phyloP scores from a whole-genome alignment of 352 stramenopile genomes.

The Globisporangium viniferum region DNA sequence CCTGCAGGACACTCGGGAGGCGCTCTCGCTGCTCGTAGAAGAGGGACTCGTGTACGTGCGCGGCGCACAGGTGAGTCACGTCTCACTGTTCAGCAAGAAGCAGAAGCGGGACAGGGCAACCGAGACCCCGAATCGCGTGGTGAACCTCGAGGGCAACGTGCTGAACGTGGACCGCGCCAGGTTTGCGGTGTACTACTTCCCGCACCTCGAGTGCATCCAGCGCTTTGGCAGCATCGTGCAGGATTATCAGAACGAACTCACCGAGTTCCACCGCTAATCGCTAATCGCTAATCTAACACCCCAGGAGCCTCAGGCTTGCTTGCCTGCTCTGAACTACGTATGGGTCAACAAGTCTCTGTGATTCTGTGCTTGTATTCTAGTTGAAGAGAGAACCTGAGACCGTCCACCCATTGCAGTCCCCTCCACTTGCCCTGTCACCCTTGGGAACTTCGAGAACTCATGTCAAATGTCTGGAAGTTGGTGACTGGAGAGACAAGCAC shows the following conservation, averaged over 20 bases:
- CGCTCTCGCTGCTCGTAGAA: slow-evolving; percentile 62
- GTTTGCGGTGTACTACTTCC: slow-evolving; percentile 71
- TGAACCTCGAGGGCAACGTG: slow-evolving; percentile 40
- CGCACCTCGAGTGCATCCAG: slow-evolving; percentile 75
- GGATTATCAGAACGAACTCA: slow-evolving; percentile 59
- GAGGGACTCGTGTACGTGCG: slow-evolving; percentile 69
- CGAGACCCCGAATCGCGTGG: slow-evolving; percentile 18
- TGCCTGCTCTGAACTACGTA: too few species aligned
- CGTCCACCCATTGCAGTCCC: too few species aligned
- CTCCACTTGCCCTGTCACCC: too few species aligned
- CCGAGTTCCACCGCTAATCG: slow-evolving; percentile 22
- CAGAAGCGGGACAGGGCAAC: slow-evolving; percentile 4
- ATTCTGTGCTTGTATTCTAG: too few species aligned
- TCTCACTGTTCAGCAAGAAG: slow-evolving; percentile 32
- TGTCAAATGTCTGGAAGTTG: too few species aligned
- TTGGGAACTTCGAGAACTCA: too few species aligned
- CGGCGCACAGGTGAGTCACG: slow-evolving; percentile 17
- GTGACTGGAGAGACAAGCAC: too few species aligned
- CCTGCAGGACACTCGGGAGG: slow-evolving; percentile 72
- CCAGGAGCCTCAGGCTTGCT: background rate
- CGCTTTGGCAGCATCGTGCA: slow-evolving; percentile 75
- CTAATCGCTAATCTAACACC: background rate
- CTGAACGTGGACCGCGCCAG: slow-evolving; percentile 43
- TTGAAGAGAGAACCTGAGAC: too few species aligned
- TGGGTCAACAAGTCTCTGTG: too few species aligned